Evolutionary conservation across 176 grass and related monocot genomes (phyloP), one percentile per base, ranked within the genome.

Genomic region (Musa itinerans): DNA sequence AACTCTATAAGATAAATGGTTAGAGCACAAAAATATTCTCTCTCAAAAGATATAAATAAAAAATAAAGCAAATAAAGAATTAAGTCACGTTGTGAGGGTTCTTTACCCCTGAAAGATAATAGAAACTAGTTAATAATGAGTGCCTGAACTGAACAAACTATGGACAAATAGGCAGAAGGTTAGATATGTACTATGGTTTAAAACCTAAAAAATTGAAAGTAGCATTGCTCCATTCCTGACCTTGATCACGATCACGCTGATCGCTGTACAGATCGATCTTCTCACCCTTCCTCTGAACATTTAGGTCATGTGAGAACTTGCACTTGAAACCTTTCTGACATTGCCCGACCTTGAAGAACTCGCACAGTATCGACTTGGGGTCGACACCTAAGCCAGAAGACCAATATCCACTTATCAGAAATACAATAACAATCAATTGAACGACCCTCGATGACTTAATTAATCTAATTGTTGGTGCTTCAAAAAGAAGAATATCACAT

Each of bases 211-310:
- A 65, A 72, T 24, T 58, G 22, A 19, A 64, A 57, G 10, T 7
- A 27, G 24, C 10, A 52, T 17, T 29, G 8, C 11, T 20, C 9
- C 11, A 71, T 22, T 62, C 14, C 73, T 20, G 67, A 77, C 69
- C 72, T 10, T 82, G 20, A 90, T 86, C 90, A 66, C 76, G 8
- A 80, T 99, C 95, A 56, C 95, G 95, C 83, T 99, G 87, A 85
- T 99, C 95, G 6, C 80, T 92, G 71, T 99, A 99, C 48, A 99
- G 91, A 84, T 99, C 95, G 48, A 99, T 99, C 81, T 99, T 99
- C 75, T 99, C 95, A 71, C 95, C 95, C 91, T 99, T 99, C 71
- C 95, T 91, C 81, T 99, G 95, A 11, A 99, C 83, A 92, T 92
- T 92, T 63, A 99, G 54, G 78, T 99, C 95, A 69, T 99, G 95